A percentile compares a stretch with the other conserved stretches of the same genome.
Evolutionary conservation across 768 basidiomycete species (phyloP).

Genomic region (Neoboletus subvelutipes): DNA sequence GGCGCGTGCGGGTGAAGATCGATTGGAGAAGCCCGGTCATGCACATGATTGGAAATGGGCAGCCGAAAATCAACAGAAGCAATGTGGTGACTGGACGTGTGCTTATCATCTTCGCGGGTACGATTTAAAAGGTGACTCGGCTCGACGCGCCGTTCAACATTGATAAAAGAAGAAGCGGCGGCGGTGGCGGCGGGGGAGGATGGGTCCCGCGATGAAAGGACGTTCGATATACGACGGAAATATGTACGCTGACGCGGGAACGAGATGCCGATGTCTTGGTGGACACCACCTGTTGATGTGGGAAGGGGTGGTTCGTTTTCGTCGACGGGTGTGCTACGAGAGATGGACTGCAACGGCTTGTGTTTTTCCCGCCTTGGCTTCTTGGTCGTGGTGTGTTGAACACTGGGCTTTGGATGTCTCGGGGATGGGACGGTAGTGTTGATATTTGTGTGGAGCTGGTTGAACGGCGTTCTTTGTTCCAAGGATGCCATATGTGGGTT

Average conservation of each 20-base stretch:
- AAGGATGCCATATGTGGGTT: slow-evolving; percentile 3
- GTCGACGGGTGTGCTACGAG: slow-evolving; percentile 6
- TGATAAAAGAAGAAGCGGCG: too few species aligned
- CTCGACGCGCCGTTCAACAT: slow-evolving; percentile 5
- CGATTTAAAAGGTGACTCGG: slow-evolving; percentile 4
- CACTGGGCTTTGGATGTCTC: neutral
- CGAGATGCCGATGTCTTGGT: slow-evolving; percentile 6
- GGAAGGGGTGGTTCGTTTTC: slow-evolving; percentile 21
- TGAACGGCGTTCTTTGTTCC: slow-evolving; percentile 1
- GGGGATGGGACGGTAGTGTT: neutral
- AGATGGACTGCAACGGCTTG: neutral
- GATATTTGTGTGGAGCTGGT: neutral
- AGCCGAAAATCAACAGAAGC: slow-evolving; percentile 22
- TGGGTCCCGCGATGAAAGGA: neutral
- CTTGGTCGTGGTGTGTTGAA: slow-evolving; percentile 1
- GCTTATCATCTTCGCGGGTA: slow-evolving; percentile 14
- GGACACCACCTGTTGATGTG: neutral
- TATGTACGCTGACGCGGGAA: slow-evolving; percentile 16
- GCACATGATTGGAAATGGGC: neutral
- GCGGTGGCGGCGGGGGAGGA: slow-evolving; percentile 3
- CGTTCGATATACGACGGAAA: slow-evolving; percentile 14
- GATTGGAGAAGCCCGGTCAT: slow-evolving; percentile 28
- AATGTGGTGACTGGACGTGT: slow-evolving; percentile 11
- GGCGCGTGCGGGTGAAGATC: slow-evolving; percentile 19
- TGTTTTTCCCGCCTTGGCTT: slow-evolving; percentile 9